Conservation (phyloP, 306 rosid genomes). For the Quercus agrifolia region DNA sequence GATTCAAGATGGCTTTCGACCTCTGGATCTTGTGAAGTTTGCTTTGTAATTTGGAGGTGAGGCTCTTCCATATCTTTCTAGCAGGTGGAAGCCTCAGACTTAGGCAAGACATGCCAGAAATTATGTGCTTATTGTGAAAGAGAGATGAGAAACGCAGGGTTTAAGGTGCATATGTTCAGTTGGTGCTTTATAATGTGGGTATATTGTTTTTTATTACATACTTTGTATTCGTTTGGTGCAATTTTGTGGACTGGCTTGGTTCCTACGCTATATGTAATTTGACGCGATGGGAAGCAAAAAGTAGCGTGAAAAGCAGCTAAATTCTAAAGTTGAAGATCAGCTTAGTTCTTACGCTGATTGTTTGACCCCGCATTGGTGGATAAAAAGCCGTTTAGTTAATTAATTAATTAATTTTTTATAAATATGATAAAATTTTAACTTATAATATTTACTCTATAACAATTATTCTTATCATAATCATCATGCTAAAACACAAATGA, state of each 20-base stretch:
- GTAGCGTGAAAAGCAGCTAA: no score
- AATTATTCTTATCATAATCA: no score
- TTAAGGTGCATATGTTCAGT: not conserved
- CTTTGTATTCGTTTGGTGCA: not conserved
- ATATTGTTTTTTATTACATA: conserved; percentile 8
- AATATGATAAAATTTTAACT: no score
- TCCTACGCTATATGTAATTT: conserved; percentile 2
- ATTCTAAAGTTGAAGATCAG: not conserved
- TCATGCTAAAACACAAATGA: no score
- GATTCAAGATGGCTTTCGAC: conserved; percentile 49
- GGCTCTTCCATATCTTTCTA: conserved; percentile 57
- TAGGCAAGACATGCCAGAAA: conserved; percentile 42
- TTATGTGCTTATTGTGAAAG: not conserved
- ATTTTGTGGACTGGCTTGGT: conserved; percentile 9
- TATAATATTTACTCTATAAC: no score
- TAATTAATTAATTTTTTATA: no score
- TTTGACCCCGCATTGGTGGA: not conserved
- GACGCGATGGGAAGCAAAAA: not conserved
- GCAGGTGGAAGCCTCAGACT: conserved; percentile 51
- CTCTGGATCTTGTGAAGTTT: conserved; percentile 45
- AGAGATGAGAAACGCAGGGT: not conserved
- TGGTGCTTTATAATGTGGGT: not conserved
- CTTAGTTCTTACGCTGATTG: conserved; percentile 34
- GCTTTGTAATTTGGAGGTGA: conserved; percentile 48
- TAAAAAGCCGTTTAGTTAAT: not conserved